phyloP scores from a whole-genome alignment of 345 rosid species.

The Gossypium anomalum region DNA sequence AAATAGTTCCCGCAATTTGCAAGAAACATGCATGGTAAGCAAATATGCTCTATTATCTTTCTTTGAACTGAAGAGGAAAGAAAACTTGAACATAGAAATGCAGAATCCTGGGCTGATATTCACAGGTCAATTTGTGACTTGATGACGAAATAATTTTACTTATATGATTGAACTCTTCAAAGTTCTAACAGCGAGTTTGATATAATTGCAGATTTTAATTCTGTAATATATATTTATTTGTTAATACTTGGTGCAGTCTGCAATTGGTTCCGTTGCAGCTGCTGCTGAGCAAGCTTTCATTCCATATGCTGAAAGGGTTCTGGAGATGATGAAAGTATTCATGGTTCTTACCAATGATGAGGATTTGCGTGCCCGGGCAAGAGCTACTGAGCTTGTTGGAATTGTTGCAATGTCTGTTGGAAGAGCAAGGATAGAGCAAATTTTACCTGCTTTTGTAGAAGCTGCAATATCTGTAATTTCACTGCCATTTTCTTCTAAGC shows the following conservation, averaged over 20 bases:
- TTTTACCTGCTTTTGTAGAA: slow-evolving; percentile 83
- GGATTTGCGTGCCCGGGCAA: slow-evolving; percentile 90
- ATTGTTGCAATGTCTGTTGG: slow-evolving; percentile 98
- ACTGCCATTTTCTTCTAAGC: slow-evolving; percentile 16
- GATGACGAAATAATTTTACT: not conserved
- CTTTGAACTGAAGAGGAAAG: not conserved
- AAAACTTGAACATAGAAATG: not conserved
- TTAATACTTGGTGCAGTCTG: slow-evolving; percentile 62
- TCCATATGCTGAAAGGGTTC: slow-evolving; percentile 91
- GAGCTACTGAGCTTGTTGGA: slow-evolving; percentile 99
- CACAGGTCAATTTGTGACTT: slow-evolving; percentile 3
- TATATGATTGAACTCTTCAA: not conserved
- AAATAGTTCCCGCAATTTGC: slow-evolving; percentile 82
- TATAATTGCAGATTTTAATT: not conserved
- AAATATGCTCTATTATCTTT: slow-evolving; percentile 5
- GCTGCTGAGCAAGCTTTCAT: slow-evolving; percentile 97
- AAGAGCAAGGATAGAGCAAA: slow-evolving; percentile 72
- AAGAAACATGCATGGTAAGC: slow-evolving; percentile 97
- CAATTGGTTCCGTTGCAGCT: slow-evolving; percentile 95
- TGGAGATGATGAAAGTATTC: slow-evolving; percentile 84
- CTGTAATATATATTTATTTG: not conserved
- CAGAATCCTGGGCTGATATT: not conserved
- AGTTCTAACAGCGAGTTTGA: not conserved
- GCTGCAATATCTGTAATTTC: slow-evolving; percentile 85
- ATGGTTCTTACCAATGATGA: slow-evolving; percentile 90